Evolutionary conservation across 345 rosid genomes (phyloP).

Genomic region (Euphorbia pulcherrima): DNA sequence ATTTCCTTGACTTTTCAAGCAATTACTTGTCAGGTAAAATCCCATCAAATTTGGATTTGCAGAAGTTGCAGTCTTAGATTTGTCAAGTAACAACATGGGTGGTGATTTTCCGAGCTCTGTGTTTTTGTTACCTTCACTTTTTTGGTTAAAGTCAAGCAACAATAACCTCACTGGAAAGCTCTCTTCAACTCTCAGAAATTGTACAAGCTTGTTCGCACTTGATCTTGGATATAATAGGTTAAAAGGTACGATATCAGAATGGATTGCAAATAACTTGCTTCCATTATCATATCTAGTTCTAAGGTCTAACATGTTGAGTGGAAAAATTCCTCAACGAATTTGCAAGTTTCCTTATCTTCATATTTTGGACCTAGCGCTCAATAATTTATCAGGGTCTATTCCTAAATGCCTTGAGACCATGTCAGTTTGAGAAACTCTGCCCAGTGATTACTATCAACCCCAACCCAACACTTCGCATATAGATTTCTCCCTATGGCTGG

Average conservation of each 20-base stretch:
- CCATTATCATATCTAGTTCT: not conserved
- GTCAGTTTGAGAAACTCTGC: not conserved
- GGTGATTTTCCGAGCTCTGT: conserved; percentile 43
- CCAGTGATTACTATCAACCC: too few relatives aligned
- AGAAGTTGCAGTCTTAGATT: conserved; percentile 19
- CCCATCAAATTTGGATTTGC: conserved; percentile 25
- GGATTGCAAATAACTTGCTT: conserved; percentile 19
- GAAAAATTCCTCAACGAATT: conserved; percentile 4
- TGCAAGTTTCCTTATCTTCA: conserved; percentile 2
- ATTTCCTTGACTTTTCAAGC: conserved; percentile 16
- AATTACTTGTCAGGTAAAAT: conserved; percentile 25
- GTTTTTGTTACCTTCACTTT: conserved; percentile 33
- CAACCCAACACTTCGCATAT: not conserved
- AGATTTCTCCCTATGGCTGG: not conserved
- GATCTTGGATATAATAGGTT: conserved; percentile 50
- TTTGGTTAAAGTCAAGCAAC: conserved; percentile 37
- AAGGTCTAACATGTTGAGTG: conserved; percentile 11
- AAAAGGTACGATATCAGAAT: conserved; percentile 34
- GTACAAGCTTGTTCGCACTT: conserved; percentile 39
- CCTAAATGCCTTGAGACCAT: not conserved
- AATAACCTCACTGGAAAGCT: conserved; percentile 40
- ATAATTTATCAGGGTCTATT: conserved; percentile 12
- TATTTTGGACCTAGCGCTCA: conserved; percentile 13
- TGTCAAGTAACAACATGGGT: conserved; percentile 38
- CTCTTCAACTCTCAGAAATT: too few relatives aligned